These are phyloP conservation scores for Colletotrichum lentis DNA, from an alignment of 2,329 filamentous ascomycete genomes.

Conservation along the genomic window DNA sequence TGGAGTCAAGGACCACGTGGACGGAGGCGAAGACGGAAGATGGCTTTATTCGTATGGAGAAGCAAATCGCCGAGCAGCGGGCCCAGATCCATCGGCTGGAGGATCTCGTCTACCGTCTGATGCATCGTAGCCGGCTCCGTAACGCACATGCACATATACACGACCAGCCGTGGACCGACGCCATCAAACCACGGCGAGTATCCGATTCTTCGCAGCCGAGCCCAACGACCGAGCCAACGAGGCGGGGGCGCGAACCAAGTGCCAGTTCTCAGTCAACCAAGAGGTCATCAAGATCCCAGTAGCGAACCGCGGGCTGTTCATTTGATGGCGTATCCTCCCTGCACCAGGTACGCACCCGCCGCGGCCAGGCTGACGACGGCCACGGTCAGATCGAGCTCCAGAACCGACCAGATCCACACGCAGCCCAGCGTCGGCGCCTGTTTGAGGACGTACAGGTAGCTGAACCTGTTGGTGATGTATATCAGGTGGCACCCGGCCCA, in stretches of 20 bases:
- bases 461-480: slow-evolving; percentile 78
- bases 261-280: not conserved
- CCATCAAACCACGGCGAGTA: slow-evolving; percentile 24
- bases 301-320: slow-evolving; percentile 29
- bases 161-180: slow-evolving; percentile 27
- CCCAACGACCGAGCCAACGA: slow-evolving; percentile 24
- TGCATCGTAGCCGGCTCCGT: slow-evolving; percentile 40
- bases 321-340: slow-evolving; percentile 59
- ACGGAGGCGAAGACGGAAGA: slow-evolving; percentile 45
- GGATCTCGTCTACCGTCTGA: slow-evolving; percentile 42
- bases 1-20: slow-evolving; percentile 47
- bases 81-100: slow-evolving; percentile 44
- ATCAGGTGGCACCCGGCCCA: slow-evolving; percentile 80
- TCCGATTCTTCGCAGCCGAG: slow-evolving; percentile 26
- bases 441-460: slow-evolving; percentile 92
- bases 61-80: slow-evolving; percentile 42
- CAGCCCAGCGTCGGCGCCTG: slow-evolving; percentile 87
- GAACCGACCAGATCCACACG: slow-evolving; percentile 90
- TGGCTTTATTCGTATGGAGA: slow-evolving; percentile 42
- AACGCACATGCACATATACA: not conserved
- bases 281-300: slow-evolving; percentile 31
- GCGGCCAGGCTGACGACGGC: slow-evolving; percentile 65
- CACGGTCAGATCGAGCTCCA: slow-evolving; percentile 79
- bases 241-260: slow-evolving; percentile 22
- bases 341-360: slow-evolving; percentile 57